phyloP scores from a whole-genome alignment of 371 early-diverging fungal genomes.

The Rhizopus stolonifer region DNA sequence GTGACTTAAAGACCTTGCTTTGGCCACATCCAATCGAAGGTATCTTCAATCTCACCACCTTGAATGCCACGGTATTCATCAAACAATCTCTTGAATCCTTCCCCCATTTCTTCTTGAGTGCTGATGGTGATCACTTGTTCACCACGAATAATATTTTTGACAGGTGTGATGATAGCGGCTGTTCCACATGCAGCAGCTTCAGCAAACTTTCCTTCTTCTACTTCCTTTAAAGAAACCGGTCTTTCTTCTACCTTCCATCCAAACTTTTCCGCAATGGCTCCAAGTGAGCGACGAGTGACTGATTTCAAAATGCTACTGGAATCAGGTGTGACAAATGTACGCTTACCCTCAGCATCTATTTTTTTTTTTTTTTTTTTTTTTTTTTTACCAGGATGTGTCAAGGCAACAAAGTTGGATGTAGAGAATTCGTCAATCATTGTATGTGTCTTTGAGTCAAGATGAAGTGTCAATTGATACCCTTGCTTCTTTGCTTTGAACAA shows the following conservation, averaged over 20 bases:
- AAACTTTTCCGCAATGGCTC: constrained; percentile 62
- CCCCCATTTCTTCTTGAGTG: constrained; percentile 45
- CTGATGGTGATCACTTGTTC: constrained; percentile 36
- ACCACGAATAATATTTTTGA: constrained; percentile 67
- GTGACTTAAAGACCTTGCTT: constrained; percentile 63
- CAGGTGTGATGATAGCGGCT: constrained; percentile 77
- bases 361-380: not conserved
- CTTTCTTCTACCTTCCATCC: constrained; percentile 72
- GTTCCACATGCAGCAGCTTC: constrained; percentile 82
- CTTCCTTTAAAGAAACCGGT: constrained; percentile 57
- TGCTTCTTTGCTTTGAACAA: constrained; percentile 60
- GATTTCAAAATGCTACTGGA: constrained; percentile 65
- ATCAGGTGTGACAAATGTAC: constrained; percentile 72
- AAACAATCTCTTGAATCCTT: constrained; percentile 61
- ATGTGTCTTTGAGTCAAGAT: constrained; percentile 69
- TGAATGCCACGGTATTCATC: constrained; percentile 69
- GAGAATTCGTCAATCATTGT: constrained; percentile 78
- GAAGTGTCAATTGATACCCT: constrained; percentile 73
- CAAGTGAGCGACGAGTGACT: constrained; percentile 72
- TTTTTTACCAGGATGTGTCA: constrained; percentile 49
- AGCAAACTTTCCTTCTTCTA: constrained; percentile 59
- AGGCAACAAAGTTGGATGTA: constrained; percentile 80
- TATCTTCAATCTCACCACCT: constrained; percentile 60
- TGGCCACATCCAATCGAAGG: constrained; percentile 77
- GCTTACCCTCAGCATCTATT: constrained; percentile 46